A percentile compares a stretch with the other conserved stretches of the same genome.
These are phyloP conservation scores for Colletotrichum sp. DNA, from an alignment of 2,329 filamentous ascomycete genomes.

Conservation along the genomic window DNA sequence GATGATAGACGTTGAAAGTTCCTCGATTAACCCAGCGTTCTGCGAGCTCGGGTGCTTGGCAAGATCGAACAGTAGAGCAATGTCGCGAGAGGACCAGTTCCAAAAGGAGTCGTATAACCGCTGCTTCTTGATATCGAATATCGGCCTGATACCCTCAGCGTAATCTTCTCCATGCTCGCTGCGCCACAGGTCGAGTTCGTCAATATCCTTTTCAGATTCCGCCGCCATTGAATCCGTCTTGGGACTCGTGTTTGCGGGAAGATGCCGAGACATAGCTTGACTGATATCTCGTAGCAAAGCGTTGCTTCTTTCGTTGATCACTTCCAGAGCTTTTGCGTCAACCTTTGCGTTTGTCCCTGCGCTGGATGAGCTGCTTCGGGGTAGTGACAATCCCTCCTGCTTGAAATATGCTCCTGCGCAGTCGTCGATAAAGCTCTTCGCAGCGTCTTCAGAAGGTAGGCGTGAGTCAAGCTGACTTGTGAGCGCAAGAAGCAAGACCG, in stretches of 20 bases:
- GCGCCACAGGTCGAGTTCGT: constrained; percentile 93
- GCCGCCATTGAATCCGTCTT: neutral
- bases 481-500: constrained; percentile 83
- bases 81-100: constrained; percentile 98
- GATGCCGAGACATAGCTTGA: neutral
- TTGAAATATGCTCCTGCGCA: neutral
- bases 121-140: constrained; percentile 91
- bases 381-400: neutral
- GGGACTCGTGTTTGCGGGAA: constrained; percentile 48
- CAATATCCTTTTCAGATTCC: constrained; percentile 31
- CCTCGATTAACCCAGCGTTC: neutral
- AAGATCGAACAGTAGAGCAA: neutral
- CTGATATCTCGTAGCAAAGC: neutral
- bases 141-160: constrained; percentile 89
- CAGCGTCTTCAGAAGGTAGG: neutral
- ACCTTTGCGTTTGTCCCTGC: constrained; percentile 71
- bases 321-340: constrained; percentile 88
- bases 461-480: constrained; percentile 80
- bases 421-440: neutral
- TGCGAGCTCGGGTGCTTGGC: neutral
- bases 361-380: neutral
- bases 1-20: constrained; percentile 96
- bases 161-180: constrained; percentile 97
- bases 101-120: constrained; percentile 97
- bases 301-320: constrained; percentile 52